These are phyloP conservation scores for Populus simonii DNA, from an alignment of 345 rosid species.

Conservation along the genomic window DNA sequence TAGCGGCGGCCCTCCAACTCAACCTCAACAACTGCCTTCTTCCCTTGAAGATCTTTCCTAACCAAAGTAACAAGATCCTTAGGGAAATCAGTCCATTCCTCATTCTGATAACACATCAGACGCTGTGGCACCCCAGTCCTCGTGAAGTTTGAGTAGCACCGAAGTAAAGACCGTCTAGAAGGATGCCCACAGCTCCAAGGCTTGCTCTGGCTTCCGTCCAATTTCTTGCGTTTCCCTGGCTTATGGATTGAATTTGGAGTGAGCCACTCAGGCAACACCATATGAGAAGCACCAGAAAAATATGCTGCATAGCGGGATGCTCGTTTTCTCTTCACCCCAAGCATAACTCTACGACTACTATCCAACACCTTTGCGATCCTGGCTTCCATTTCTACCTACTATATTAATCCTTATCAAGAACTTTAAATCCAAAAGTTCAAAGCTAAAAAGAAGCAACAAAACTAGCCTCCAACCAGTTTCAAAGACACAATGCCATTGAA, in stretches of 20 bases:
- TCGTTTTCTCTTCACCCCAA: constrained; percentile 51
- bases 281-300: constrained; percentile 40
- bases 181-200: constrained; percentile 15
- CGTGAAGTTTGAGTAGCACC: constrained; percentile 62
- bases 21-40: constrained; percentile 60
- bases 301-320: constrained; percentile 32
- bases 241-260: constrained; percentile 24
- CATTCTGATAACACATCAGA: constrained; percentile 67
- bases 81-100: constrained; percentile 78
- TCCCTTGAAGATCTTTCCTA: constrained; percentile 53
- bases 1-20: constrained; percentile 44
- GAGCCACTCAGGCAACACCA: constrained; percentile 31
- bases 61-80: constrained; percentile 35
- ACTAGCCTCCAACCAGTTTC: constrained; percentile 38
- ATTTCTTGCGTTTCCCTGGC: constrained; percentile 51
- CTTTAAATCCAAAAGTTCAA: constrained; percentile 39
- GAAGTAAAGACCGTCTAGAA: constrained; percentile 45
- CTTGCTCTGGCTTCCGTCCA: constrained; percentile 33
- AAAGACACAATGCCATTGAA: constrained; percentile 33
- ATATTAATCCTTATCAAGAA: constrained; percentile 49
- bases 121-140: constrained; percentile 67
- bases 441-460: constrained; percentile 29
- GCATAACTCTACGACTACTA: constrained; percentile 29
- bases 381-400: constrained; percentile 54
- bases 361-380: constrained; percentile 17